These are phyloP conservation scores for Phytophthora tentaculata DNA, from an alignment of 352 stramenopile genomes.

Conservation along the genomic window DNA sequence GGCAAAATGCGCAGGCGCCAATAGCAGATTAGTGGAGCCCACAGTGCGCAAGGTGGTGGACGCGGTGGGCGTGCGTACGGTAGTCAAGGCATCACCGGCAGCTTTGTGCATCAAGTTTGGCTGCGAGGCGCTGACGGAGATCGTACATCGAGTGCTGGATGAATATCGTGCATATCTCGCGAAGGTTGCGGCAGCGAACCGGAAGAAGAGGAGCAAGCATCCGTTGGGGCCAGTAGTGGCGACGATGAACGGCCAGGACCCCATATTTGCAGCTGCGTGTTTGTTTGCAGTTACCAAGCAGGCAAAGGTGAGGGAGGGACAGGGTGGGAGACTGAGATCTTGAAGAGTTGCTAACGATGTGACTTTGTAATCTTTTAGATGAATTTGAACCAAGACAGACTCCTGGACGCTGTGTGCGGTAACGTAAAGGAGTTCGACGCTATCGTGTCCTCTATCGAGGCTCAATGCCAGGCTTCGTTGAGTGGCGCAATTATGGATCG, in stretches of 20 bases:
- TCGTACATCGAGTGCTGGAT: constrained; percentile 60
- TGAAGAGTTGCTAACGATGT: constrained; percentile 17
- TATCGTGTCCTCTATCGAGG: constrained; percentile 74
- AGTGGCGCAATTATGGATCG: constrained; percentile 46
- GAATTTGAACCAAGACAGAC: constrained; percentile 59
- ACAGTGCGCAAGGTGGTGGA: constrained; percentile 59
- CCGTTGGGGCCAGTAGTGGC: constrained; percentile 19
- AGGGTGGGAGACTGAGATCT: no score
- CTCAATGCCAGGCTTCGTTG: constrained; percentile 51
- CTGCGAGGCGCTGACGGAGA: constrained; percentile 68
- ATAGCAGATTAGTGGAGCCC: constrained; percentile 49
- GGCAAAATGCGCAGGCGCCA: constrained; percentile 49
- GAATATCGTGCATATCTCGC: constrained; percentile 50
- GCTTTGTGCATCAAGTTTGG: constrained; percentile 79
- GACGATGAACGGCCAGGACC: constrained; percentile 48
- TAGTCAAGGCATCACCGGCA: constrained; percentile 55
- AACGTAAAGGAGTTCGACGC: constrained; percentile 68
- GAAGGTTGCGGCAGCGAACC: constrained; percentile 25
- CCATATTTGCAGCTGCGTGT: constrained; percentile 70
- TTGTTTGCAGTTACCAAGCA: constrained; percentile 72
- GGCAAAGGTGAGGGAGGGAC: constrained; percentile 54
- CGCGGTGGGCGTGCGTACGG: constrained; percentile 49
- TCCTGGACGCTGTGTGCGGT: constrained; percentile 66
- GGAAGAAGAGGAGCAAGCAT: constrained; percentile 27
- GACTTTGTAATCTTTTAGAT: constrained; percentile 41